Evolutionary conservation across 768 basidiomycete genomes (phyloP).

Genomic region (Russula earlei): DNA sequence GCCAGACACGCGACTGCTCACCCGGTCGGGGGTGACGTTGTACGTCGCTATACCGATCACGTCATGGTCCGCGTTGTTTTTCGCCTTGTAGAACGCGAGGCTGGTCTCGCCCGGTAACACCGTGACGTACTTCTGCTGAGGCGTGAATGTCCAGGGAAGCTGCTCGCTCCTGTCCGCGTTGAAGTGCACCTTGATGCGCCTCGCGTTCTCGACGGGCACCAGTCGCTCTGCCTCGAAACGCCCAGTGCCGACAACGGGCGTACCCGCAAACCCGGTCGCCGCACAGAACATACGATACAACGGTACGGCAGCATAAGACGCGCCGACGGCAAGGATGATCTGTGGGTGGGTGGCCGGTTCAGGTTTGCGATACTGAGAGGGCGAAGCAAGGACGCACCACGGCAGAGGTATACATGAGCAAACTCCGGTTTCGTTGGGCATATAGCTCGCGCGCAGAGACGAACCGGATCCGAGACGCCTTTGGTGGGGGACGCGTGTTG

Average conservation of each 20-base stretch:
- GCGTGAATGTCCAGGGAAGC: constrained; percentile 88
- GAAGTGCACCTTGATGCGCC: constrained; percentile 88
- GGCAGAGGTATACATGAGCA: constrained; percentile 80
- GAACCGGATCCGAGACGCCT: constrained; percentile 20
- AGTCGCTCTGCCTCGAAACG: constrained; percentile 80
- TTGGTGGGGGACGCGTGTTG: neutral
- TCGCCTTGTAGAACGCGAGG: constrained; percentile 92
- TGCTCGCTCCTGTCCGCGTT: constrained; percentile 87
- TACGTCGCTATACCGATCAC: constrained; percentile 98
- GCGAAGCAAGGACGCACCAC: constrained; percentile 42
- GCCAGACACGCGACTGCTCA: constrained; percentile 32
- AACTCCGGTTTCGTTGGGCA: constrained; percentile 54
- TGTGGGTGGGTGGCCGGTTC: constrained; percentile 25
- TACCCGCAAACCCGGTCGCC: constrained; percentile 94
- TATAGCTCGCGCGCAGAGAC: constrained; percentile 35
- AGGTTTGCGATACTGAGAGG: no score
- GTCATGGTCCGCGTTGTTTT: constrained; percentile 74
- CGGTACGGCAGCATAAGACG: constrained; percentile 95
- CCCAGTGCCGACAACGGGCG: constrained; percentile 81
- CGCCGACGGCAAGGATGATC: constrained; percentile 72
- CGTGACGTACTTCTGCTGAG: constrained; percentile 81
- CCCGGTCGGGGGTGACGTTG: constrained; percentile 96
- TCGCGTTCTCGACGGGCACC: constrained; percentile 56
- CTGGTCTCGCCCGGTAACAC: constrained; percentile 95
- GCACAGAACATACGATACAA: constrained; percentile 97